Percentiles rank a stretch among this genome's conserved stretches.
Evolutionary conservation across 1,284 basidiomycete species (phyloP).

Genomic region (Cystobasidiaceae sp.): DNA sequence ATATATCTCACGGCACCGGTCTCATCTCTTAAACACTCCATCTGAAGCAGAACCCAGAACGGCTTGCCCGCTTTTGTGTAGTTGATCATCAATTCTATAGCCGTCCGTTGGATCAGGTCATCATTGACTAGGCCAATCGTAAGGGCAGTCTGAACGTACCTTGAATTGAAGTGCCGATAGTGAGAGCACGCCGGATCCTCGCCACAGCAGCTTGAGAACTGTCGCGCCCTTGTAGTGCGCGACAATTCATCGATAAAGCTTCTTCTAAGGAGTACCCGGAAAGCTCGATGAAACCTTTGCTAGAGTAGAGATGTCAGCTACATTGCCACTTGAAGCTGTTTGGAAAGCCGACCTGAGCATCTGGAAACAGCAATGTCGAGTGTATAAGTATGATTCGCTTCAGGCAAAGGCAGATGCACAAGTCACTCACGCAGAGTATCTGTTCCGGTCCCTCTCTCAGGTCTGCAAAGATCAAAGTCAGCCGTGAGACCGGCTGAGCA

Average conservation of each 20-base stretch:
- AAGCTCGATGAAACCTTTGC: neutral
- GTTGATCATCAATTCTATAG: neutral
- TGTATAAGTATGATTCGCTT: too few species aligned
- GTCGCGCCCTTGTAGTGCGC: neutral
- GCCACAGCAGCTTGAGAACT: neutral
- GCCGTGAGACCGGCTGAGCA: too few species aligned
- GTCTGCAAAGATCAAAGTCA: too few species aligned
- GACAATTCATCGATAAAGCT: neutral
- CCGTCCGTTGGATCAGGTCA: neutral
- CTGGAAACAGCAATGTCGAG: too few species aligned
- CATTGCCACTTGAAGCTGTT: too few species aligned
- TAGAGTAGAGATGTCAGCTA: too few species aligned
- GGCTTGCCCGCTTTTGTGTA: neutral
- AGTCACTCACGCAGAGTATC: neutral
- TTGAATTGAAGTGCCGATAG: neutral
- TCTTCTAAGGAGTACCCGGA: neutral
- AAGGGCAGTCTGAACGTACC: too few species aligned
- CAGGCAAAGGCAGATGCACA: too few species aligned
- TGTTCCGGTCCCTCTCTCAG: neutral
- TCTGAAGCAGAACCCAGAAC: constrained; percentile 6
- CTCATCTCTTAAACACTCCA: constrained; percentile 4
- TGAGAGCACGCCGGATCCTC: neutral
- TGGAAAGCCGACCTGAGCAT: too few species aligned
- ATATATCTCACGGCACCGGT: neutral
- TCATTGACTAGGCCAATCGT: too few species aligned